phyloP scores from a whole-genome alignment of 768 basidiomycete genomes.

The Serendipita indica region DNA sequence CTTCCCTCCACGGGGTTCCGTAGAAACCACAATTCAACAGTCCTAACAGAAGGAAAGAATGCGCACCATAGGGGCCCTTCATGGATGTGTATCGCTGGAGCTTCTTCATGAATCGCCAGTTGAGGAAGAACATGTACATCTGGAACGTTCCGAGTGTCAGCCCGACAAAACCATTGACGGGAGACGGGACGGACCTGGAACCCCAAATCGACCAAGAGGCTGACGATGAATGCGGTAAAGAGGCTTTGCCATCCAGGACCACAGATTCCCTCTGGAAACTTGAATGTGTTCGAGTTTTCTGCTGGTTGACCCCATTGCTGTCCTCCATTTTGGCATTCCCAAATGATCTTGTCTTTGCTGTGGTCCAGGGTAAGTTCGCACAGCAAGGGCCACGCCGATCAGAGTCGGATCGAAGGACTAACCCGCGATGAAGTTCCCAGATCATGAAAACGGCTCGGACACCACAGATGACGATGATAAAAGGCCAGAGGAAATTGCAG shows the following conservation, averaged over 20 bases:
- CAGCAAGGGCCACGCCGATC: conserved; percentile 6
- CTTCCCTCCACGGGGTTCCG: background rate
- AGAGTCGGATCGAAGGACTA: conserved; percentile 16
- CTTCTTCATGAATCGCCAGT: conserved; percentile 58
- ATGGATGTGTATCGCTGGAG: conserved; percentile 50
- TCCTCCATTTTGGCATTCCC: conserved; percentile 62
- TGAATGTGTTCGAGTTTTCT: conserved; percentile 26
- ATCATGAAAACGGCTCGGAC: conserved; percentile 59
- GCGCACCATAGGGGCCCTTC: conserved; percentile 39
- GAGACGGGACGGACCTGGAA: conserved; percentile 39
- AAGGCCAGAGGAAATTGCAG: conserved; percentile 53
- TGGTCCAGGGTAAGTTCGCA: background rate
- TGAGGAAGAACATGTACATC: conserved; percentile 65
- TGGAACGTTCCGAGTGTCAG: conserved; percentile 19
- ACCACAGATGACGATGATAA: conserved; percentile 47
- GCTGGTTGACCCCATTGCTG: conserved; percentile 40
- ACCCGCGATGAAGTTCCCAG: conserved; percentile 54
- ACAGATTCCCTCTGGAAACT: conserved; percentile 44
- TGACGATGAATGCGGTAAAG: conserved; percentile 49
- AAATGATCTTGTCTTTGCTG: conserved; percentile 52
- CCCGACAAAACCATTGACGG: background rate
- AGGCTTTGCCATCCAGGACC: conserved; percentile 42
- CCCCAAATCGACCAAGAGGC: conserved; percentile 45
- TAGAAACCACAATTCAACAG: background rate
- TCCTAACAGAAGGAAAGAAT: background rate